Percentiles rank a stretch among this genome's conserved stretches.
These are phyloP conservation scores for Acidomyces sp. DNA, from an alignment of 495 filamentous ascomycete genomes.

Conservation along the genomic window DNA sequence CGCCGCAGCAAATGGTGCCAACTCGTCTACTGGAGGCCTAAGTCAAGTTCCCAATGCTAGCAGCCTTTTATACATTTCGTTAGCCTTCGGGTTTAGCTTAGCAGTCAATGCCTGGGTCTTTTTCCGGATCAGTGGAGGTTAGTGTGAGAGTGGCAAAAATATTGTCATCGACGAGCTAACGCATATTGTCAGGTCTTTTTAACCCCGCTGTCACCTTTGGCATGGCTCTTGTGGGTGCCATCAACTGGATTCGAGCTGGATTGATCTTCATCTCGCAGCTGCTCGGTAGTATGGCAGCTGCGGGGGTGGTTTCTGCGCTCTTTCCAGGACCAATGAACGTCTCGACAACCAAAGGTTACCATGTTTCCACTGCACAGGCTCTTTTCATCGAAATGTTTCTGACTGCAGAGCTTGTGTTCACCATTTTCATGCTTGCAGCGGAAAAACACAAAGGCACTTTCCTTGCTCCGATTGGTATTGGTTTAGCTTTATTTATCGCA, in stretches of 20 bases:
- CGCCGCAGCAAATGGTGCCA: slow-evolving; percentile 15
- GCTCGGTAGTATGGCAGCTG: slow-evolving; percentile 42
- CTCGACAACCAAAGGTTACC: slow-evolving; percentile 31
- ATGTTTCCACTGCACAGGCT: slow-evolving; percentile 36
- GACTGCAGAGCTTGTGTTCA: slow-evolving; percentile 41
- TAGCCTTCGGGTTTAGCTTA: slow-evolving; percentile 24
- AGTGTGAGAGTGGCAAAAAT: background rate
- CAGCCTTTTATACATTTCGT: slow-evolving; percentile 18
- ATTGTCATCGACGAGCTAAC: background rate
- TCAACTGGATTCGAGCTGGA: slow-evolving; percentile 35
- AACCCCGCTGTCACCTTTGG: slow-evolving; percentile 37
- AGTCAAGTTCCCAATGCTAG: slow-evolving; percentile 18
- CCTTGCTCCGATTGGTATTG: slow-evolving; percentile 43
- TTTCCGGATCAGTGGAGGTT: slow-evolving; percentile 23
- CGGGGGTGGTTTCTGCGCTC: slow-evolving; percentile 38
- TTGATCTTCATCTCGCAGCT: slow-evolving; percentile 46
- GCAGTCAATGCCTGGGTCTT: slow-evolving; percentile 26
- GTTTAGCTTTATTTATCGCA: slow-evolving; percentile 37
- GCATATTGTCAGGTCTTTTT: slow-evolving; percentile 15
- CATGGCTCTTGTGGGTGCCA: slow-evolving; percentile 43
- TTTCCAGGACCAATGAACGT: slow-evolving; percentile 40
- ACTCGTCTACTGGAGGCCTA: slow-evolving; percentile 2
- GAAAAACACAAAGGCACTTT: slow-evolving; percentile 43
- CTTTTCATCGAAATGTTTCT: slow-evolving; percentile 44
- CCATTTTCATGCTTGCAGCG: slow-evolving; percentile 44